These are phyloP conservation scores for Coelastrella sp. DNA, from an alignment of 139 green algal genomes.

Conservation along the genomic window DNA sequence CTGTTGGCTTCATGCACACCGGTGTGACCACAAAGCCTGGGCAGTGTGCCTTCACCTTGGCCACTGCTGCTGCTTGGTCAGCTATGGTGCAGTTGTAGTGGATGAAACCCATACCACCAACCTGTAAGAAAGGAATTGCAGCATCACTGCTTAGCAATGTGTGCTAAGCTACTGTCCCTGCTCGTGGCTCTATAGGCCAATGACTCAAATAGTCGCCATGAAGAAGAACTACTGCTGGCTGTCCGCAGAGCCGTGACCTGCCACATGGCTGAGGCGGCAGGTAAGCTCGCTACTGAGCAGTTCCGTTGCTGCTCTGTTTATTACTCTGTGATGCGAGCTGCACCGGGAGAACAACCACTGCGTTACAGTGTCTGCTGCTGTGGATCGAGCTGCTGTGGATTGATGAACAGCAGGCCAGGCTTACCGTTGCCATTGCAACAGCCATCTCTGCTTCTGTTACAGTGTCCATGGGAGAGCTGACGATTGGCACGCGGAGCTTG, in stretches of 20 bases:
- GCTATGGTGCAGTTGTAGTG: conserved; percentile 98
- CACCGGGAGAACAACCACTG: neutral
- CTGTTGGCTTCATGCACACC: conserved; percentile 60
- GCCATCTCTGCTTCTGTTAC: conserved; percentile 98
- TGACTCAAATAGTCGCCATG: too few species aligned
- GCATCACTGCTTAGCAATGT: neutral
- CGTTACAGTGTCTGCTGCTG: neutral
- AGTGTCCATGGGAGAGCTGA: conserved; percentile 98
- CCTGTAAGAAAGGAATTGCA: conserved; percentile 53
- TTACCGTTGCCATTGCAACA: conserved; percentile 93
- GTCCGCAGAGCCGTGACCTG: too few species aligned
- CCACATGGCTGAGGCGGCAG: too few species aligned
- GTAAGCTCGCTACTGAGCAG: too few species aligned
- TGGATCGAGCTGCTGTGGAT: neutral
- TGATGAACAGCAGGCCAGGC: neutral
- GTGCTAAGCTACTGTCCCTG: too few species aligned
- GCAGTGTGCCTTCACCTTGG: conserved; percentile 82
- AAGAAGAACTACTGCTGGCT: too few species aligned
- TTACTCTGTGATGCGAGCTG: too few species aligned
- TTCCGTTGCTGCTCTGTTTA: too few species aligned
- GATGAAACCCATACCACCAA: conserved; percentile 96
- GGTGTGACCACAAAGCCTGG: conserved; percentile 80
- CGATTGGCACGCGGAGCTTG: conserved; percentile 86
- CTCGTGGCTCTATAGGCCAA: too few species aligned
- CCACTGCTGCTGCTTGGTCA: conserved; percentile 89